Percentiles rank a stretch among this genome's conserved stretches.
These are phyloP conservation scores for Penicillium roqueforti DNA, from an alignment of 495 filamentous ascomycete species.

Conservation along the genomic window DNA sequence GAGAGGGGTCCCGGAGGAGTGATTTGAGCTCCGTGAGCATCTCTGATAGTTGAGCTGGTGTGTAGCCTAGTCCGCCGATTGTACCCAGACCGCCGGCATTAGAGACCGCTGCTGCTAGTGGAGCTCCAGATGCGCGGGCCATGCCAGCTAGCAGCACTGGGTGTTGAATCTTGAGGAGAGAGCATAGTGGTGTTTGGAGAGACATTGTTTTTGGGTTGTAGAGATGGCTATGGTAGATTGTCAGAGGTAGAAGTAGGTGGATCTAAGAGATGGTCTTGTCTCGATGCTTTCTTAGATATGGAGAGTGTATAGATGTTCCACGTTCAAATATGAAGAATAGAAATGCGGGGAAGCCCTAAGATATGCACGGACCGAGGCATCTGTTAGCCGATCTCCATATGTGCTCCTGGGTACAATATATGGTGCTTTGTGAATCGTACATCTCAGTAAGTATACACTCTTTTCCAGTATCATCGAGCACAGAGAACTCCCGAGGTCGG, in stretches of 20 bases:
- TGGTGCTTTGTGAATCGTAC: neutral
- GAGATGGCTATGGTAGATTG: neutral
- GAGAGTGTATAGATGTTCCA: neutral
- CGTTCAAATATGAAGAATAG: neutral
- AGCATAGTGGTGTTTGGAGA: slow-evolving; percentile 71
- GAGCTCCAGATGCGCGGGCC: slow-evolving; percentile 73
- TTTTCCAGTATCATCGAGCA: neutral
- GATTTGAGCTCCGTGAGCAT: slow-evolving; percentile 82
- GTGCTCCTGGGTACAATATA: too few species aligned
- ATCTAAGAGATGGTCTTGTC: neutral
- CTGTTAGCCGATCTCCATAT: slow-evolving; percentile 3
- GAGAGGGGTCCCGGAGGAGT: slow-evolving; percentile 52
- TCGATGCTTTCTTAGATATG: neutral
- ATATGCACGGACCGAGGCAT: slow-evolving; percentile 25
- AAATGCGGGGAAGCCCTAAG: slow-evolving; percentile 30
- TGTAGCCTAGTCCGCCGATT: slow-evolving; percentile 83
- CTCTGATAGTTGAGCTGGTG: slow-evolving; percentile 66
- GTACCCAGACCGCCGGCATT: slow-evolving; percentile 85
- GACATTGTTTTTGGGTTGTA: slow-evolving; percentile 31
- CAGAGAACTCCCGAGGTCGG: neutral
- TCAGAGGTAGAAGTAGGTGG: neutral
- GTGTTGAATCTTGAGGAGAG: slow-evolving; percentile 70
- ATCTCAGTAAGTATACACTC: neutral
- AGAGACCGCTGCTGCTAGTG: slow-evolving; percentile 78
- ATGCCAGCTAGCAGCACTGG: slow-evolving; percentile 86